A percentile compares a stretch with the other conserved stretches of the same genome.
phyloP scores from a whole-genome alignment of 140 eudicot genomes.

The Senecio squalidus region DNA sequence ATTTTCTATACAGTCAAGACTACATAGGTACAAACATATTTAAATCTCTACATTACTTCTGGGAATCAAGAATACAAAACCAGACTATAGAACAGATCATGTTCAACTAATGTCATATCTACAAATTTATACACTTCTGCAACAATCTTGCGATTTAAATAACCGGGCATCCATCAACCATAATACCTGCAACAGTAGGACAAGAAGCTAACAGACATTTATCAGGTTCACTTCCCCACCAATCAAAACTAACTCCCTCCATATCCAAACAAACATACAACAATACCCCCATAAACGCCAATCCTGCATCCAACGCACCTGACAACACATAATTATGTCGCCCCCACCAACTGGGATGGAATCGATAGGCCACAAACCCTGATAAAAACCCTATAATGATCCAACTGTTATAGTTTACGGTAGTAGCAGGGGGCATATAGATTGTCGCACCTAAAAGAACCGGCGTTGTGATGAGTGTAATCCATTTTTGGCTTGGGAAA shows the following conservation, averaged over 20 bases:
- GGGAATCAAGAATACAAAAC: too few species aligned
- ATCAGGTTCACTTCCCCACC: conserved; percentile 62
- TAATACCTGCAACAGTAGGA: conserved; percentile 66
- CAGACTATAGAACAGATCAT: too few species aligned
- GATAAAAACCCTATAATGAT: conserved; percentile 60
- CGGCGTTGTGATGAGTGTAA: not conserved
- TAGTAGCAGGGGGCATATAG: conserved; percentile 76
- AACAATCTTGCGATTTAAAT: conserved; percentile 14
- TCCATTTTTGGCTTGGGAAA: conserved; percentile 37
- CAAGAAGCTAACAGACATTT: conserved; percentile 74
- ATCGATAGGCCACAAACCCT: conserved; percentile 61
- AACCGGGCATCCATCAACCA: conserved; percentile 68
- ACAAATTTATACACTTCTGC: conserved; percentile 5
- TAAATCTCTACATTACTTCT: too few species aligned
- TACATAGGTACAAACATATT: too few species aligned
- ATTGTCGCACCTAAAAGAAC: not conserved
- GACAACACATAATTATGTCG: conserved; percentile 67
- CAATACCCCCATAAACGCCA: conserved; percentile 73
- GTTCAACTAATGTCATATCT: too few species aligned
- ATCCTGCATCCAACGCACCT: conserved; percentile 82
- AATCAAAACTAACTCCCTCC: conserved; percentile 44
- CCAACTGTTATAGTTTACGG: conserved; percentile 68
- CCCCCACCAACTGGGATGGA: conserved; percentile 68
- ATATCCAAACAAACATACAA: conserved; percentile 57
- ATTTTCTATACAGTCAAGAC: too few species aligned